Conservation (phyloP, 805 yeast genomes). For the Cyberlindnera nakhonratchasimensis region DNA sequence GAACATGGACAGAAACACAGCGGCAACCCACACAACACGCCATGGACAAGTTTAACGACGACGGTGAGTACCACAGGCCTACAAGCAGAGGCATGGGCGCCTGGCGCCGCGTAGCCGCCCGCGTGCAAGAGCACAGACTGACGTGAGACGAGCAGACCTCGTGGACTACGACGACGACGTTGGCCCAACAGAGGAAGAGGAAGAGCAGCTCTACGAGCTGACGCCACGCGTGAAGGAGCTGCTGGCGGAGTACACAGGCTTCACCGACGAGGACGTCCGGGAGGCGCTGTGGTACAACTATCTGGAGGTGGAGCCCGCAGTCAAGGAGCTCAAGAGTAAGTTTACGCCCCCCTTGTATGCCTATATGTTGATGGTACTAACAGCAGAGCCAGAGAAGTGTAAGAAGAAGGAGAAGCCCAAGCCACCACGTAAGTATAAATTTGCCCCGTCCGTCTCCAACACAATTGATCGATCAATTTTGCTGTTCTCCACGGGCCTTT, state of each 20-base stretch:
- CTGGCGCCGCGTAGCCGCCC: no score
- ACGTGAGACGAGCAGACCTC: slow-evolving; percentile 13
- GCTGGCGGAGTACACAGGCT: slow-evolving; percentile 36
- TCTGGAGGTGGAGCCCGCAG: slow-evolving; percentile 48
- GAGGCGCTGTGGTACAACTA: slow-evolving; percentile 59
- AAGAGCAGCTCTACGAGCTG: slow-evolving; percentile 37
- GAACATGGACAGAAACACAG: neutral
- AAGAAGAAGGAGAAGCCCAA: slow-evolving; percentile 21
- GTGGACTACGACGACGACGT: slow-evolving; percentile 30
- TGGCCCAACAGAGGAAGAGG: slow-evolving; percentile 38
- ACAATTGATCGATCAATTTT: slow-evolving; percentile 2
- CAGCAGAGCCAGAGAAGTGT: slow-evolving; percentile 18
- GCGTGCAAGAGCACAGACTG: no score
- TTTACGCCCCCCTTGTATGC: neutral
- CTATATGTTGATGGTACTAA: neutral
- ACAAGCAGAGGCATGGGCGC: no score
- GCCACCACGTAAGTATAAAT: slow-evolving; percentile 44
- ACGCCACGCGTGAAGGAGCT: slow-evolving; percentile 42
- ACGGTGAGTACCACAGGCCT: slow-evolving; percentile 25
- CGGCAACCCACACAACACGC: neutral
- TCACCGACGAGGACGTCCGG: slow-evolving; percentile 49
- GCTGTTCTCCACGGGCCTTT: neutral
- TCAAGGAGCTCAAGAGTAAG: slow-evolving; percentile 41
- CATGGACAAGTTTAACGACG: slow-evolving; percentile 23
- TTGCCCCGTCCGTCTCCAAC: neutral